These are phyloP conservation scores for Claviceps capensis DNA, from an alignment of 2,329 filamentous ascomycete genomes.

Conservation along the genomic window DNA sequence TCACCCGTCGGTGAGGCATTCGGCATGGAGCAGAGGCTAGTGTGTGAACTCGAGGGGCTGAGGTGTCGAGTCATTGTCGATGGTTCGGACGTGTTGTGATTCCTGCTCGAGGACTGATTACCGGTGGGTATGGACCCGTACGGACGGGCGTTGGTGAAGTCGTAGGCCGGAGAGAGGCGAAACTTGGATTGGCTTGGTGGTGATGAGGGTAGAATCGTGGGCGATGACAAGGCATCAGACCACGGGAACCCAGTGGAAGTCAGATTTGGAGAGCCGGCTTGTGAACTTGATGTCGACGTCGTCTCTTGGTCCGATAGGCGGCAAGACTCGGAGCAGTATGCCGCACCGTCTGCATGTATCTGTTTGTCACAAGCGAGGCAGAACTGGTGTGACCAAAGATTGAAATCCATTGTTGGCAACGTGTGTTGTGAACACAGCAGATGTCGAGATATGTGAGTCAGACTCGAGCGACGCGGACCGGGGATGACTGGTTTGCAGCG, in stretches of 20 bases:
- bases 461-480: conserved; percentile 8
- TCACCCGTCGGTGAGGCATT: conserved; percentile 45
- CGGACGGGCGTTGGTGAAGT: conserved; percentile 54
- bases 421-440: conserved; percentile 3
- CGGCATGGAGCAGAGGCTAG: conserved; percentile 68
- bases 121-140: conserved; percentile 36
- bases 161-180: conserved; percentile 60
- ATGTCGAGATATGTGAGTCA: conserved; percentile 10
- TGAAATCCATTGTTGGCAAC: conserved; percentile 32
- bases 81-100: conserved; percentile 12
- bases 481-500: neutral
- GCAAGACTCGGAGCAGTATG: conserved; percentile 89
- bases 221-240: conserved; percentile 12
- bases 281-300: conserved; percentile 43
- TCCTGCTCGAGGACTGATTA: conserved; percentile 12
- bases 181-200: conserved; percentile 31
- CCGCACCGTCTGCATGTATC: conserved; percentile 59
- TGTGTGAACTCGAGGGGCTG: conserved; percentile 66
- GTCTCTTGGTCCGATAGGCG: conserved; percentile 77
- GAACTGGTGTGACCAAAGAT: conserved; percentile 76
- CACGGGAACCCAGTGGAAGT: conserved; percentile 37
- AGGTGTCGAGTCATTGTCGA: conserved; percentile 27
- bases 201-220: neutral
- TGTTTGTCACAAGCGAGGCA: conserved; percentile 82
- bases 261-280: conserved; percentile 43